Evolutionary conservation across 2,329 filamentous ascomycete genomes (phyloP).

Genomic region (Magnaporthiopsis incrustans): DNA sequence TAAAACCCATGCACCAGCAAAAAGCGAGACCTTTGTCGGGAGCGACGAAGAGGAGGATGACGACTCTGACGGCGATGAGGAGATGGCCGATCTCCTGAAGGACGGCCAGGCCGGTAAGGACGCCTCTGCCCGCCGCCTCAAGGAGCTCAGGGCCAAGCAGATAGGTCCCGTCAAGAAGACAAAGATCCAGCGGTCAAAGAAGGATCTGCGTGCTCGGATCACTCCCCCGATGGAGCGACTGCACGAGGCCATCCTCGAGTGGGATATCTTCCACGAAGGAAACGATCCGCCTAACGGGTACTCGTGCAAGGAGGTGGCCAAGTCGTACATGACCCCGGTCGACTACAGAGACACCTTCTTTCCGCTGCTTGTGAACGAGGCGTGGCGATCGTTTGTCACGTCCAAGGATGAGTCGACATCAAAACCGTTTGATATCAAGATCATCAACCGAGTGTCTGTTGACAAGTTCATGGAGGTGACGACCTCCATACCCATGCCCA

Average conservation of each 20-base stretch:
- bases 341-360: slow-evolving; percentile 88
- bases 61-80: slow-evolving; percentile 54
- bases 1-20: slow-evolving; percentile 67
- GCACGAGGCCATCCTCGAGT: slow-evolving; percentile 79
- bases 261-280: slow-evolving; percentile 89
- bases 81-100: slow-evolving; percentile 39
- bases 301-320: slow-evolving; percentile 67
- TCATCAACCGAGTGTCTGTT: slow-evolving; percentile 80
- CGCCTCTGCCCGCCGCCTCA: slow-evolving; percentile 37
- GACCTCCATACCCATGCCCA: slow-evolving; percentile 64
- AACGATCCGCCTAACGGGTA: slow-evolving; percentile 75
- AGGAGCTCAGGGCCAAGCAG: slow-evolving; percentile 45
- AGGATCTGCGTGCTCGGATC: slow-evolving; percentile 89
- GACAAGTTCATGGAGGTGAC: slow-evolving; percentile 91
- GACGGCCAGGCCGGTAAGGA: slow-evolving; percentile 40
- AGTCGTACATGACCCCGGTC: slow-evolving; percentile 65
- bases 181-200: slow-evolving; percentile 71
- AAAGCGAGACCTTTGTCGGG: slow-evolving; percentile 86
- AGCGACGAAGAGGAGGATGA: slow-evolving; percentile 70
- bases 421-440: slow-evolving; percentile 78
- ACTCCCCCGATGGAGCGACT: slow-evolving; percentile 80
- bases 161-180: slow-evolving; percentile 72
- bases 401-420: slow-evolving; percentile 78
- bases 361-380: slow-evolving; percentile 82
- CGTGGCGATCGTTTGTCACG: slow-evolving; percentile 90